Conservation (phyloP, 176 grass and related monocot genomes). For the Zea luxurians region DNA sequence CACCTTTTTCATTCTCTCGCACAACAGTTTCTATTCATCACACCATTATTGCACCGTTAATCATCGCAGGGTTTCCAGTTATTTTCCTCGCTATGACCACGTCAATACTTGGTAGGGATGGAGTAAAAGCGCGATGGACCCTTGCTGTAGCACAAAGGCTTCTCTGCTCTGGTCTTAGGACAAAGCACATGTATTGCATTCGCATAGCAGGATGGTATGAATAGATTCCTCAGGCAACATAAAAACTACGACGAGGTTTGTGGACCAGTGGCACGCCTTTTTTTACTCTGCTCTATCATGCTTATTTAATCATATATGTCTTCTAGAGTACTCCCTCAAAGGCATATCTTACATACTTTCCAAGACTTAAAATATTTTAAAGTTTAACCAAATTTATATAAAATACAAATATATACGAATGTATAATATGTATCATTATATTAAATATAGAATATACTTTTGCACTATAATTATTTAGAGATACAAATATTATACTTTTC, state of each 20-base stretch:
- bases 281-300: constrained; percentile 14
- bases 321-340: too few relatives aligned
- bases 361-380: too few relatives aligned
- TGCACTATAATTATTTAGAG: too few relatives aligned
- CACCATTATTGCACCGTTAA: constrained; percentile 15
- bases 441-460: too few relatives aligned
- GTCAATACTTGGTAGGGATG: neutral
- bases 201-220: neutral
- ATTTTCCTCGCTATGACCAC: neutral
- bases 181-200: constrained; percentile 24
- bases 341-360: too few relatives aligned
- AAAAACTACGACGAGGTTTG: neutral
- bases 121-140: constrained; percentile 2
- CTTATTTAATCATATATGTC: neutral
- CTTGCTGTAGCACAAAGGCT: neutral
- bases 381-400: too few relatives aligned
- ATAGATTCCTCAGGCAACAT: constrained; percentile 20
- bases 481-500: too few relatives aligned
- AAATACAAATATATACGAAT: too few relatives aligned
- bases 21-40: too few relatives aligned
- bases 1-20: too few relatives aligned
- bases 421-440: too few relatives aligned
- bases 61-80: neutral
- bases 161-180: neutral
- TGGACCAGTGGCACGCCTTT: neutral